These are phyloP conservation scores for Dipodascus albidus DNA, from an alignment of 805 yeast species.

Conservation along the genomic window DNA sequence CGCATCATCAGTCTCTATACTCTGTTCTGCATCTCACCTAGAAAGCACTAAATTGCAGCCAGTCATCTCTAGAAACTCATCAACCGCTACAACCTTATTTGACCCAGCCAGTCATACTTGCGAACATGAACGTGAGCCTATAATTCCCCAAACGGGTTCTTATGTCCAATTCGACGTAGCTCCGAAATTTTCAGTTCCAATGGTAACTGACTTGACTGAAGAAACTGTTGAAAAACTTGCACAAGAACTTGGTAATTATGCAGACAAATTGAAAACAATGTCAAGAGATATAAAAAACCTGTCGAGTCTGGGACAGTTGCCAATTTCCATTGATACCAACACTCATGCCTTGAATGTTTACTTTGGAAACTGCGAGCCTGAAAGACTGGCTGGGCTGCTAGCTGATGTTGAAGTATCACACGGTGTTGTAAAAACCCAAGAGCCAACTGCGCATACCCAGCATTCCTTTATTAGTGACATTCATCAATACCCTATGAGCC, in stretches of 20 bases:
- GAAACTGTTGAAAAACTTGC: conserved; percentile 31
- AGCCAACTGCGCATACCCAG: too few species aligned
- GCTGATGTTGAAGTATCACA: conserved; percentile 47
- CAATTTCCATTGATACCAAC: conserved; percentile 35
- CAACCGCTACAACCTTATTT: not conserved
- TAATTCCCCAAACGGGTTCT: conserved; percentile 19
- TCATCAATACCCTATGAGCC: not conserved
- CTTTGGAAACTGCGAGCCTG: conserved; percentile 60
- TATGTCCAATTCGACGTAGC: conserved; percentile 45
- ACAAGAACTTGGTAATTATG: conserved; percentile 22
- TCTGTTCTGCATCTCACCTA: too few species aligned
- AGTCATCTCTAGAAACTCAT: not conserved
- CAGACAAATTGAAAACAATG: conserved; percentile 28
- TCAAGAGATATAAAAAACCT: conserved; percentile 35
- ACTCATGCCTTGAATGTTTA: conserved; percentile 39
- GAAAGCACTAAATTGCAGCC: not conserved
- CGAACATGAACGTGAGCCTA: not conserved
- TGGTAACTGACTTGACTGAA: conserved; percentile 32
- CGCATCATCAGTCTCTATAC: too few species aligned
- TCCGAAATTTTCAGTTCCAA: conserved; percentile 30
- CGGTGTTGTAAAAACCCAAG: conserved; percentile 35
- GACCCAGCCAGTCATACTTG: not conserved
- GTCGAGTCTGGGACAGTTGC: conserved; percentile 52
- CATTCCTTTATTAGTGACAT: too few species aligned
- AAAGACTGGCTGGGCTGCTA: conserved; percentile 43